phyloP scores from a whole-genome alignment of 108 stramenopile species.

The Schizochytrium sp. region DNA sequence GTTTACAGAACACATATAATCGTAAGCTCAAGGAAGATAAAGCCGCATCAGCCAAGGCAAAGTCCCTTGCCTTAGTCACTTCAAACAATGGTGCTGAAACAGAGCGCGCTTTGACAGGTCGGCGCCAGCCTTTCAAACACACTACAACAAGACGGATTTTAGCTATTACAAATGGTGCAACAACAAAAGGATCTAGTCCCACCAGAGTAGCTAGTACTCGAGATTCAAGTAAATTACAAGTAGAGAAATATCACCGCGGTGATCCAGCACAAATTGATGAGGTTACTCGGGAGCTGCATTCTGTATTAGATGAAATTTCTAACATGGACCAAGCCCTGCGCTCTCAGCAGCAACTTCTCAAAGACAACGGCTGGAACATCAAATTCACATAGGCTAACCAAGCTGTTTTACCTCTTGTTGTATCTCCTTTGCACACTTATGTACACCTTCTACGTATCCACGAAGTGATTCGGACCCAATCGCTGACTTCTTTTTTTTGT shows the following conservation, averaged over 20 bases:
- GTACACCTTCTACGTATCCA: too few species aligned
- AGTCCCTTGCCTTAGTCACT: neutral
- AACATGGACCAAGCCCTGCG: neutral
- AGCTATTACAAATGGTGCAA: neutral
- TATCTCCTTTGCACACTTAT: too few species aligned
- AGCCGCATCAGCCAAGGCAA: neutral
- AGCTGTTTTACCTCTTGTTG: too few species aligned
- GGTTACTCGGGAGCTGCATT: neutral
- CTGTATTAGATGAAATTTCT: slow-evolving; percentile 6
- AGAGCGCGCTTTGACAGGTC: neutral
- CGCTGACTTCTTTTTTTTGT: too few species aligned
- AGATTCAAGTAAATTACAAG: neutral
- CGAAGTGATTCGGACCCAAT: too few species aligned
- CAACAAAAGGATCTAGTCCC: neutral
- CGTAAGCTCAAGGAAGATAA: neutral
- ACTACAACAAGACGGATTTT: neutral
- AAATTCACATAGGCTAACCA: neutral
- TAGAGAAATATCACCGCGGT: neutral
- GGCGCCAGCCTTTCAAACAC: neutral
- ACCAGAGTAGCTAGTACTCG: neutral
- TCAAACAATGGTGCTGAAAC: neutral
- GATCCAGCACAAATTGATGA: neutral
- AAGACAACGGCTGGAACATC: slow-evolving; percentile 48
- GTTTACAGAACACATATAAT: neutral
- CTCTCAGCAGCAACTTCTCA: slow-evolving; percentile 5